These are phyloP conservation scores for Rhizodiscina lignyota DNA, from an alignment of 495 filamentous ascomycete genomes.

Conservation along the genomic window DNA sequence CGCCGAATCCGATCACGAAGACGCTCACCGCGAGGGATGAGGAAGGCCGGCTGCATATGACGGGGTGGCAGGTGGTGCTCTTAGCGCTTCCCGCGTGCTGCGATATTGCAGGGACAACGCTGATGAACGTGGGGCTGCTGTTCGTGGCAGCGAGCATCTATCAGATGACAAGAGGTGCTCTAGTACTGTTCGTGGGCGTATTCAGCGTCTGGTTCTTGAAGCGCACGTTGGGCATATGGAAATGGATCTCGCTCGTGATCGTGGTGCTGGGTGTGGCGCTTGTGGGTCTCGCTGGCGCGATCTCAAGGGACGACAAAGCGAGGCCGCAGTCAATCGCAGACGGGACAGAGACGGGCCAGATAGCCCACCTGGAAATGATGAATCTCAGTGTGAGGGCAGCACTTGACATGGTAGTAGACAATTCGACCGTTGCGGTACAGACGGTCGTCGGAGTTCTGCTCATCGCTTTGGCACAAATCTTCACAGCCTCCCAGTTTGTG, in stretches of 20 bases:
- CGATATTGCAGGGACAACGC: conserved; percentile 85
- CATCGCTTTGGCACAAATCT: conserved; percentile 88
- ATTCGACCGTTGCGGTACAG: conserved; percentile 27
- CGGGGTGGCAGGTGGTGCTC: conserved; percentile 55
- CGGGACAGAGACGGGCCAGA: not conserved
- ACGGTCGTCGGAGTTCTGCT: conserved; percentile 71
- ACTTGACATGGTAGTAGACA: conserved; percentile 3
- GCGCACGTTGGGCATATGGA: conserved; percentile 59
- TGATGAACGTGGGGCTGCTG: conserved; percentile 90
- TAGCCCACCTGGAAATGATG: not conserved
- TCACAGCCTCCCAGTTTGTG: conserved; percentile 92
- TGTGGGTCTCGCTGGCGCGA: conserved; percentile 74
- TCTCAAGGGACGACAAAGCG: conserved; percentile 48
- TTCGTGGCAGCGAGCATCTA: conserved; percentile 93
- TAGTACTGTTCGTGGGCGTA: conserved; percentile 87
- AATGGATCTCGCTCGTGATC: conserved; percentile 75
- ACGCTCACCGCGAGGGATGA: conserved; percentile 20
- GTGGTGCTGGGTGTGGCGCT: conserved; percentile 80
- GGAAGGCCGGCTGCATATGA: conserved; percentile 35
- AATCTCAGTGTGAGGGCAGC: conserved; percentile 3
- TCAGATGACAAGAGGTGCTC: conserved; percentile 91
- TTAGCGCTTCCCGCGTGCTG: conserved; percentile 80
- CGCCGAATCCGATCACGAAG: conserved; percentile 25
- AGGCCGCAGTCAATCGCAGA: conserved; percentile 21
- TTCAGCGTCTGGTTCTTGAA: conserved; percentile 87